Evolutionary conservation across 495 filamentous ascomycete genomes (phyloP), one percentile per base, ranked within the genome.

Genomic region (Xeromyces bisporus): DNA sequence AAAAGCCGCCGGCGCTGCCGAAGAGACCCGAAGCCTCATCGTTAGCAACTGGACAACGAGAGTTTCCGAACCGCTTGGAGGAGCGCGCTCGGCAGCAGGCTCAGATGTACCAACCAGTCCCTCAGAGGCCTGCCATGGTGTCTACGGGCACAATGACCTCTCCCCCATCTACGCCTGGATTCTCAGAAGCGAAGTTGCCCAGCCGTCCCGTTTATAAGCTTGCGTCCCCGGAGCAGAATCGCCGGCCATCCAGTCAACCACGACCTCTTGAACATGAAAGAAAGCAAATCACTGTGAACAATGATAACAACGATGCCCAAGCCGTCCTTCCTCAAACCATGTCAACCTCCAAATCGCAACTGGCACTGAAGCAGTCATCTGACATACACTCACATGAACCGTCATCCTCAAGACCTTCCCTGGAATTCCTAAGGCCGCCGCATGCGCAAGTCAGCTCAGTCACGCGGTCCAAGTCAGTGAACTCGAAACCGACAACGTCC

Each of bases 111-210:
- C 67, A 76, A 39, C 63, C 73, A 2, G 60, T 62, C 14, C 68
- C 75, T 20, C 64, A 62, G 39, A 66, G 62, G 32, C 73, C 77
- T 3, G 35, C 44, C 4, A 92, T 89, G 77, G 74, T 93, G n/a
- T 94, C 89, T 2, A 89, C 76, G 8, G 89, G 86, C 18, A 92
- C 83, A 2, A 92, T 91, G 80, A 93, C 87, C 15, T 77, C 75
- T 15, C 77, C 71, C 12, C 62, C 80, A 6, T 64, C 69, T n/a
- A 67, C 74, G 14, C 71, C 73, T 23, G 56, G 53, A 12, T 45
- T 58, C 38, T 38, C 51, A 14, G 58, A 65, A 35, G 42, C 53
- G 23, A 64, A 52, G 13, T 41, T 53, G 3, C 44, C 57, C 11
- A 46, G 33, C 32, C 66, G 66, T 16, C 69, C 70, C n/a, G 64